Evolutionary conservation across 2,329 filamentous ascomycete species (phyloP), one percentile per base, ranked within the genome.

Genomic region (Blastomyces emzantsi): DNA sequence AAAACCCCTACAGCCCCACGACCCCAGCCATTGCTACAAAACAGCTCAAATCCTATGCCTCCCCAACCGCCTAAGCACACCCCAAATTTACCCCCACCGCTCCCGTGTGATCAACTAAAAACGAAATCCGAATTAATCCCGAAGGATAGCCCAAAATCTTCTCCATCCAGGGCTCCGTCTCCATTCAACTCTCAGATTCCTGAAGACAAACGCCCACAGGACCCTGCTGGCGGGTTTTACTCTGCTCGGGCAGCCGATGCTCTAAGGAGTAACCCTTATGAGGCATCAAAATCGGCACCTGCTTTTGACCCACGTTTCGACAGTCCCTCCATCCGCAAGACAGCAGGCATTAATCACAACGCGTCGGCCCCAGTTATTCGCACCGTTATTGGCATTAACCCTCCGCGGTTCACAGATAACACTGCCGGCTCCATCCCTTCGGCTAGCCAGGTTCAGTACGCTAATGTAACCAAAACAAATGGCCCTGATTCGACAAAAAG

Each of bases 241-340:
- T 91, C 88, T 0, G 89, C 89, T 17, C 82, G 84, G 64, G 87
- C 86, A 33, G 83, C 87, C 7, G 83, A 82, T 62, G 78, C 82
- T 63, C 72, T 87, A 5, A 79, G 83, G 6, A 82, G 84, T 64
- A 78, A 80, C 67, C 78, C 74, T 51, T 78, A 79, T 66, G 73
- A 68, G 57, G 77, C 73, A 11, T 76, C 77, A 43, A 71, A 75
- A 3, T 74, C 80, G 3, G 73, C 77, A 4, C 79, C 85, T 15
- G 78, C 81, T 30, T 93, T 92, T 74, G 88, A 92, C 69, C 89
- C 88, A 2, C 86, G 86, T 64, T 82, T 86, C 6, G 88, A 92
- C 70, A 90, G 87, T 66, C 92, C 92, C 0, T 94, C 92, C 0
- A 92, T 96, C 71, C 85, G 90, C 66, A 92, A 93, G 73, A 97